These are phyloP conservation scores for Cytospora piceicola DNA, from an alignment of 2,329 filamentous ascomycete genomes.

Conservation along the genomic window DNA sequence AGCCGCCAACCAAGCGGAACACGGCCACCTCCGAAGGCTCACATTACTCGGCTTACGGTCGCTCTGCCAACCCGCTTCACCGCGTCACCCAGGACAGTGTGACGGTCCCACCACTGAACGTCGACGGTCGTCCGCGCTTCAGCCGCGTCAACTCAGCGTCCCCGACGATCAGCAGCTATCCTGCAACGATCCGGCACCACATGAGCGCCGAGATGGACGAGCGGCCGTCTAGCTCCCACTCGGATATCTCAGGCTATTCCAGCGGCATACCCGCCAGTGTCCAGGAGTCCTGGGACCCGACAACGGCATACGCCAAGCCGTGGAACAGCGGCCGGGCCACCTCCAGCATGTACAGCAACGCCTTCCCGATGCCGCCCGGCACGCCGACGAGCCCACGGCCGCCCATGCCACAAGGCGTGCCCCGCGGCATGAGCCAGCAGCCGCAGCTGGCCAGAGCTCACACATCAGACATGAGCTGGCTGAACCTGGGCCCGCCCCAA, in stretches of 20 bases:
- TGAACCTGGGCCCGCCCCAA: slow-evolving; percentile 62
- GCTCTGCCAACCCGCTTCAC: slow-evolving; percentile 32
- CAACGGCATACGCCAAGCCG: slow-evolving; percentile 42
- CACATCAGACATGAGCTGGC: slow-evolving; percentile 76
- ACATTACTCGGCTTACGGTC: slow-evolving; percentile 53
- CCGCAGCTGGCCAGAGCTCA: slow-evolving; percentile 55
- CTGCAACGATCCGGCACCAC: slow-evolving; percentile 57
- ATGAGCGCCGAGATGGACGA: slow-evolving; percentile 63
- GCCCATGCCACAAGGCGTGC: slow-evolving; percentile 38
- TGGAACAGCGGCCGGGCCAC: slow-evolving; percentile 56
- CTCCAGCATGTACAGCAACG: slow-evolving; percentile 55
- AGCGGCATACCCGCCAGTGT: slow-evolving; percentile 69
- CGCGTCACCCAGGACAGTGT: slow-evolving; percentile 68
- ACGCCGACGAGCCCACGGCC: slow-evolving; percentile 35
- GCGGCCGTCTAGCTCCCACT: slow-evolving; percentile 56
- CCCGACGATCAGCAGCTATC: slow-evolving; percentile 67
- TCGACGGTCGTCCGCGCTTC: slow-evolving; percentile 64
- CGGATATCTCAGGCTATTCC: slow-evolving; percentile 59
- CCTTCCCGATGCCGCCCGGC: slow-evolving; percentile 48
- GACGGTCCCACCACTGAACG: slow-evolving; percentile 68
- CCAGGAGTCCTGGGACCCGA: slow-evolving; percentile 59
- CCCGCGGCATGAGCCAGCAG: slow-evolving; percentile 50
- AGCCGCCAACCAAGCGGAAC: slow-evolving; percentile 46
- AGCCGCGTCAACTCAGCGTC: slow-evolving; percentile 71
- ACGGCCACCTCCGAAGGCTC: slow-evolving; percentile 64